phyloP scores from a whole-genome alignment of 805 yeast species.

The Vanderwaltozyma polyspora region DNA sequence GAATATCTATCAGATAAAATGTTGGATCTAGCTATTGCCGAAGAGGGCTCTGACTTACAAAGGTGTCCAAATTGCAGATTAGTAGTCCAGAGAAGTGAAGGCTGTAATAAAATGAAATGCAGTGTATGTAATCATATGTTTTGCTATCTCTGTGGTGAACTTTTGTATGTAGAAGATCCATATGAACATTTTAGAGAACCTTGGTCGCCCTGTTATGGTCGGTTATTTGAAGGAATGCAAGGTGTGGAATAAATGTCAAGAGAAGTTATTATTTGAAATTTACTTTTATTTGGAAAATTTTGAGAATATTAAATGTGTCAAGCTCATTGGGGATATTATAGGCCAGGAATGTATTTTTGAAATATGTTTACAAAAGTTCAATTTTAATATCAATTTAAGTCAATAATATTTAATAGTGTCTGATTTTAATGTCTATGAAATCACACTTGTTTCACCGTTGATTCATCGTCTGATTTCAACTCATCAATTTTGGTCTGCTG shows the following conservation, averaged over 20 bases:
- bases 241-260: slow-evolving; percentile 15
- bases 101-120: slow-evolving; percentile 57
- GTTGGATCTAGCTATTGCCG: slow-evolving; percentile 34
- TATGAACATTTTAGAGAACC: slow-evolving; percentile 42
- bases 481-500: too few species aligned
- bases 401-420: too few species aligned
- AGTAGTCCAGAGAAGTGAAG: slow-evolving; percentile 44
- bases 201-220: slow-evolving; percentile 35
- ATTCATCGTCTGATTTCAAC: too few species aligned
- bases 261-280: too few species aligned
- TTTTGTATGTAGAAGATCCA: slow-evolving; percentile 32
- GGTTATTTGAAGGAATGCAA: slow-evolving; percentile 44
- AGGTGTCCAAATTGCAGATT: slow-evolving; percentile 44
- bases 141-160: slow-evolving; percentile 44
- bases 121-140: slow-evolving; percentile 36
- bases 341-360: too few species aligned
- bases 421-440: too few species aligned
- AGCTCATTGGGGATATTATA: too few species aligned
- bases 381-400: too few species aligned
- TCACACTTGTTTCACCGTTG: too few species aligned
- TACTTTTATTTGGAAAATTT: too few species aligned
- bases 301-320: too few species aligned
- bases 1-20: slow-evolving; percentile 37
- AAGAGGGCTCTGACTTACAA: slow-evolving; percentile 33
- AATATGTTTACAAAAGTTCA: too few species aligned